These are phyloP conservation scores for Ogataea pignaliae DNA, from an alignment of 805 yeast species.

Conservation along the genomic window DNA sequence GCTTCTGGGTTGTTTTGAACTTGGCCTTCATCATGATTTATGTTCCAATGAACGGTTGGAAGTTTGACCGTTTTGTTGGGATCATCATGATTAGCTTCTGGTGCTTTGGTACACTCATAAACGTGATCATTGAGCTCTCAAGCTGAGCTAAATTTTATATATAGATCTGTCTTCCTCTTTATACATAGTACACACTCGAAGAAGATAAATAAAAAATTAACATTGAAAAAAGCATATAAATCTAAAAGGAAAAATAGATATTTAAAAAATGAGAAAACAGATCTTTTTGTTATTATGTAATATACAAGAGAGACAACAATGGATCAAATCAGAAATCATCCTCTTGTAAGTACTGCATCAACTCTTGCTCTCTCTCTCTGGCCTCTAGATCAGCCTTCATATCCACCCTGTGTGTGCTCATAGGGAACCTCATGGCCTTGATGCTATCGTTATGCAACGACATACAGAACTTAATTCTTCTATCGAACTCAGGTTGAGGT, in stretches of 20 bases:
- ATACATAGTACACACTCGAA: too few species aligned
- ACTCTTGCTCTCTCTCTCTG: constrained; percentile 48
- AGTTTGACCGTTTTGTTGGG: constrained; percentile 37
- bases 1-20: constrained; percentile 35
- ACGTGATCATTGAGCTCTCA: constrained; percentile 24
- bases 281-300: neutral
- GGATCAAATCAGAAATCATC: constrained; percentile 36
- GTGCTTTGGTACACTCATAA: constrained; percentile 35
- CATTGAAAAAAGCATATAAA: too few species aligned
- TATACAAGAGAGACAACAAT: neutral
- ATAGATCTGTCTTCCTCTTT: too few species aligned
- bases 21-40: constrained; percentile 34
- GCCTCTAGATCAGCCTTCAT: constrained; percentile 50
- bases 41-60: constrained; percentile 41
- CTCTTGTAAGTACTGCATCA: constrained; percentile 38
- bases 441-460: constrained; percentile 87
- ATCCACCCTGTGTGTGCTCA: constrained; percentile 46
- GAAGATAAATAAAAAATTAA: too few species aligned
- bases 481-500: constrained; percentile 87
- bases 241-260: neutral
- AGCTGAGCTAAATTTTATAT: neutral
- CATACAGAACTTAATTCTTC: constrained; percentile 90
- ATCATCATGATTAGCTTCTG: constrained; percentile 35
- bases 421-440: constrained; percentile 91
- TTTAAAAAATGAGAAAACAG: constrained; percentile 32